Base-by-base conservation (phyloP, 2,329 filamentous ascomycete species). In the Chaetomiaceae sp. region DNA sequence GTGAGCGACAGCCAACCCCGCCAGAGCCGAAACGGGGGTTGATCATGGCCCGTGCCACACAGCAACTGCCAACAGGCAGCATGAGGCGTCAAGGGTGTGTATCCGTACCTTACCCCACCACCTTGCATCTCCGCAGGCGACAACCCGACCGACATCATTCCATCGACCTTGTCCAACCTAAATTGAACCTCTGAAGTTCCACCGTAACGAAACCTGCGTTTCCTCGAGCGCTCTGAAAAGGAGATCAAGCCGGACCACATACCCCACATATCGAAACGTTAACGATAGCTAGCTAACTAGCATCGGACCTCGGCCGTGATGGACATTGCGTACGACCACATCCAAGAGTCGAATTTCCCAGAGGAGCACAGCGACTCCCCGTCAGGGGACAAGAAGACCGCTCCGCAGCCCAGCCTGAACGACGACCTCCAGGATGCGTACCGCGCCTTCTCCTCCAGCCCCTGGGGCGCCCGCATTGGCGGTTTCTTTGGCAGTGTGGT, bases 291-390 rank as follows among this genome's bases (percentile, higher is more conserved):
- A n/a, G n/a, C n/a, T n/a, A n/a, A n/a, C 30, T 19, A 38, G 39
- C 17, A 40, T 17, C 34, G 16, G 13, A 19, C 38, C 8, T 14
- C 34, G 21, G 34, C 17, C 45, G 63, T 58, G 58, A 97, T 99
- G 93, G 93, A 99, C 80, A 78, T 95, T 65, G 91, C 91, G 39
- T 99, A 97, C 78, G 93, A 99, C 66, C 90, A 96, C 69, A 95
- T 97, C 63, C 85, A 89, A 66, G 89, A 96, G 73, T 85, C 93
- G 67, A 79, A 82, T 45, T 78, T 88, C 55, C 75, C 80, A 34
- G 78, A 82, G 61, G 75, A 83, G 51, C 65, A 74, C 53, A 55
- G 57, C 58, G 54, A 60, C 52, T 53, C 56, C 53, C 37, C 63
- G 33, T 70, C 73, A 38, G 68, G 68, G 41, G 65, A 71, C 19